Base-by-base conservation (phyloP, 2,329 filamentous ascomycete species). In the Teratosphaeriaceae sp. region DNA sequence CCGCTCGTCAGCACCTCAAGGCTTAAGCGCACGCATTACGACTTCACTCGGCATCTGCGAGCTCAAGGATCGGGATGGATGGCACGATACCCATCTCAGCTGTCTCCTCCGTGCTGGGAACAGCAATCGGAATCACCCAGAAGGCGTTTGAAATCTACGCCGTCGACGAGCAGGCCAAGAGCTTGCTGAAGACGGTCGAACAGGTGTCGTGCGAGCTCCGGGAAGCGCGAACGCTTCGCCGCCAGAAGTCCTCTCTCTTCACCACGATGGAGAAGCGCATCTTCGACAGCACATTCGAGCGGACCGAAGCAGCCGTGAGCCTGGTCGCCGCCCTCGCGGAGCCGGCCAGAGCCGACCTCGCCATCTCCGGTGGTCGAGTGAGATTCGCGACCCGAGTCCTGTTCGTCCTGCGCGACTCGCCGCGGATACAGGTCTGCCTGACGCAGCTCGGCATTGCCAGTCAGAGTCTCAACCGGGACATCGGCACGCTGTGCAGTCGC, bases 291-390 rank as follows among this genome's bases (percentile, higher is more conserved):
- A 42, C 38, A 3, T 35, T 51, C 16, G n/a, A 30, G 3, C 13
- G 22, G 13, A 46, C 49, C 11, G 49, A 53, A 24, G 15, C 39
- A 19, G 42, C 51, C 11, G 13, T 53, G 11, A 15, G 23, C 9
- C 30, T 24, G 5, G 45, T 53, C 24, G 51, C 49, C 13, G 38
- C 20, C 16, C 41, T 53, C 13, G 38, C 48, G 3, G 47, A 53
- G 22, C 44, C 40, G 6, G 39, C 46, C 5, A 35, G 44, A 31
- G 49, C 43, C 13, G 47, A 51, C 35, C 42, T 44, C 19, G 19
- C 41, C 19, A 44, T 42, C 4, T 38, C 27, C 33, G 46, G 46
- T 18, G 48, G 43, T 15, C 43, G 31, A 12, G 31, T 51, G 5
- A 20, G 42, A 7, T 19, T 45, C 12, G 9, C 18, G 3, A 49